A percentile compares a stretch with the other conserved stretches of the same genome.
Conservation (phyloP, 345 rosid species). For the Eucalyptus cloeziana region DNA sequence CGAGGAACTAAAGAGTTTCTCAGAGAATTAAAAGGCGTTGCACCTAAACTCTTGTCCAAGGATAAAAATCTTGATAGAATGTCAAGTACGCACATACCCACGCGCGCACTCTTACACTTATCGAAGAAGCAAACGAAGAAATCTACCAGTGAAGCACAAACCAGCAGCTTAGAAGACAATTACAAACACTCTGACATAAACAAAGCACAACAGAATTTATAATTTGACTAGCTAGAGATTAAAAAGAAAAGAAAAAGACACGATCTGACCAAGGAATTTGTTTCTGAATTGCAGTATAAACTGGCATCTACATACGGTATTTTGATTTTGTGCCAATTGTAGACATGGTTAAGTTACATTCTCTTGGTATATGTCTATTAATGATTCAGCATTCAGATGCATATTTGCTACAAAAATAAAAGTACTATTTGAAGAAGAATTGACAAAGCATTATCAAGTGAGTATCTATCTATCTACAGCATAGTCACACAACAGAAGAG, state of each 20-base stretch:
- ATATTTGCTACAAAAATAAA: not conserved
- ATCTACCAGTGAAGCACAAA: not conserved
- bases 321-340: not conserved
- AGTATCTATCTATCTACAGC: not conserved
- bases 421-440: not conserved
- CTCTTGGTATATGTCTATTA: not conserved
- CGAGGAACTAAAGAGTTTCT: not conserved
- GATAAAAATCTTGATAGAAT: not conserved
- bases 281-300: not conserved
- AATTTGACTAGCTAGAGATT: not conserved
- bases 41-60: not conserved
- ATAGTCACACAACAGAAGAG: not conserved
- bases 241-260: not conserved
- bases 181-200: not conserved
- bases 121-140: not conserved
- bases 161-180: not conserved
- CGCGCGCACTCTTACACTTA: accelerated
- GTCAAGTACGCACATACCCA: not conserved
- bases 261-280: not conserved
- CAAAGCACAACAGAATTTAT: not conserved
- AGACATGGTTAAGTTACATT: not conserved
- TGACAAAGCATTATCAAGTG: not conserved
- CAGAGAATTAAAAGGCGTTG: not conserved
- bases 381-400: not conserved
- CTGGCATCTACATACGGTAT: not conserved